Conservation (phyloP, 805 yeast species). For the Nakazawaea ernobii region DNA sequence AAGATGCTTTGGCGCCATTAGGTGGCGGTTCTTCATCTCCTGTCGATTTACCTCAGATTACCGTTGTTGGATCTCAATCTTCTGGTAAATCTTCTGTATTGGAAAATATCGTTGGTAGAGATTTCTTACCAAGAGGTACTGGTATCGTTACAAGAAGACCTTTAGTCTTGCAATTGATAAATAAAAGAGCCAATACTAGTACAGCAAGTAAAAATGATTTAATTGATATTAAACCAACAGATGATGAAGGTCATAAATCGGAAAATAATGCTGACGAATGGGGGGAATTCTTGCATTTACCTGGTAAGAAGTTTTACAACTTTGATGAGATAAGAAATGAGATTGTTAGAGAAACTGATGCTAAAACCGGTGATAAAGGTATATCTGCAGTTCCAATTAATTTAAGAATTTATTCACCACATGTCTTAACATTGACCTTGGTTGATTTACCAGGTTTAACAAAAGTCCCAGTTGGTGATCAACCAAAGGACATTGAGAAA, state of each 20-base stretch:
- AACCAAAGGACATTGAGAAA: slow-evolving; percentile 93
- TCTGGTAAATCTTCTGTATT: slow-evolving; percentile 85
- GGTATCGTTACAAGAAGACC: slow-evolving; percentile 93
- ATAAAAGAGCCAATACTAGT: slow-evolving; percentile 41
- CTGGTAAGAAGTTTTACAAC: slow-evolving; percentile 80
- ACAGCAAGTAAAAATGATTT: slow-evolving; percentile 27
- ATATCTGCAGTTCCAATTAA: slow-evolving; percentile 91
- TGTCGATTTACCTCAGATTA: slow-evolving; percentile 87
- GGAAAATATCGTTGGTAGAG: slow-evolving; percentile 88
- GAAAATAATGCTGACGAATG: slow-evolving; percentile 83
- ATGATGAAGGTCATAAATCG: slow-evolving; percentile 41
- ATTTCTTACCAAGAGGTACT: slow-evolving; percentile 86
- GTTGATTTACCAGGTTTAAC: slow-evolving; percentile 98
- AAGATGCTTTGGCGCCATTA: slow-evolving; percentile 95
- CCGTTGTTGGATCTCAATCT: slow-evolving; percentile 93
- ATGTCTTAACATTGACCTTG: slow-evolving; percentile 86
- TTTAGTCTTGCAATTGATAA: slow-evolving; percentile 73
- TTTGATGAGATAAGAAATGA: slow-evolving; percentile 87
- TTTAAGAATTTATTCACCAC: slow-evolving; percentile 88
- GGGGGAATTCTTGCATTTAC: slow-evolving; percentile 96
- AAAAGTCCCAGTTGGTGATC: slow-evolving; percentile 98
- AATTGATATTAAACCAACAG: slow-evolving; percentile 37
- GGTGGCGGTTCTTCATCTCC: slow-evolving; percentile 90
- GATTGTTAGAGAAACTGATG: slow-evolving; percentile 87
- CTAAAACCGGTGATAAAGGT: slow-evolving; percentile 78